Conservation (phyloP, 495 filamentous ascomycete genomes). For the Aspergillus biplanus region DNA sequence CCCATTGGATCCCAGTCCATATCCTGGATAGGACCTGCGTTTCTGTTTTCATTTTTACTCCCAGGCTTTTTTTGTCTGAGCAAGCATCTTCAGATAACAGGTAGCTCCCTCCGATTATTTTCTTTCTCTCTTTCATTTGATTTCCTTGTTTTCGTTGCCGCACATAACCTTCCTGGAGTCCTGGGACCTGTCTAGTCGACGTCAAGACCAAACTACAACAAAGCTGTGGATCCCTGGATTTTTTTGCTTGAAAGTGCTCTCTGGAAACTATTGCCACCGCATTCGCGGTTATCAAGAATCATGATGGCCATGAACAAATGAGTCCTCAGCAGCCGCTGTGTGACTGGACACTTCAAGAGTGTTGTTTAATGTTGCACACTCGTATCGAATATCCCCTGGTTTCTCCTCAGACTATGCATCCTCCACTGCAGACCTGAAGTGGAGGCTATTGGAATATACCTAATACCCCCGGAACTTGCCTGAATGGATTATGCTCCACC, state of each 20-base stretch:
- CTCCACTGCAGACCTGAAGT: constrained; percentile 35
- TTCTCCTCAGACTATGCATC: constrained; percentile 27
- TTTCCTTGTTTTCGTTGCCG: constrained; percentile 23
- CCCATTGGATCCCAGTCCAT: constrained; percentile 41
- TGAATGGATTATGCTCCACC: constrained; percentile 17
- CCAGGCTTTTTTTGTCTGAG: constrained; percentile 43
- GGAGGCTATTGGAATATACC: constrained; percentile 28
- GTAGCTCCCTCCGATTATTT: constrained; percentile 49
- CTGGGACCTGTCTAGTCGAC: constrained; percentile 21
- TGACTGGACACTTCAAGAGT: constrained; percentile 46
- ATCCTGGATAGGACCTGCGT: constrained; percentile 45
- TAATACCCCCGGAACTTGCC: constrained; percentile 25
- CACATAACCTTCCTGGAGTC: constrained; percentile 25
- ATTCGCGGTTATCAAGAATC: constrained; percentile 32
- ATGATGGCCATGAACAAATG: constrained; percentile 30
- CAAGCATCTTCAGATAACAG: constrained; percentile 38
- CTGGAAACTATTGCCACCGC: constrained; percentile 25
- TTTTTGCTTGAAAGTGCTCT: constrained; percentile 21
- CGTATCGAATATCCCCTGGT: constrained; percentile 23
- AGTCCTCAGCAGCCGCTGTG: constrained; percentile 41
- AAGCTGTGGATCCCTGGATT: constrained; percentile 19
- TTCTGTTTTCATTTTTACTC: constrained; percentile 33
- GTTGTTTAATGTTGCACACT: constrained; percentile 54
- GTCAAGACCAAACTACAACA: constrained; percentile 21
- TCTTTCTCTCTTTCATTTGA: constrained; percentile 25